These are phyloP conservation scores for Cercophora newfieldiana DNA, from an alignment of 495 filamentous ascomycete genomes.

Conservation along the genomic window DNA sequence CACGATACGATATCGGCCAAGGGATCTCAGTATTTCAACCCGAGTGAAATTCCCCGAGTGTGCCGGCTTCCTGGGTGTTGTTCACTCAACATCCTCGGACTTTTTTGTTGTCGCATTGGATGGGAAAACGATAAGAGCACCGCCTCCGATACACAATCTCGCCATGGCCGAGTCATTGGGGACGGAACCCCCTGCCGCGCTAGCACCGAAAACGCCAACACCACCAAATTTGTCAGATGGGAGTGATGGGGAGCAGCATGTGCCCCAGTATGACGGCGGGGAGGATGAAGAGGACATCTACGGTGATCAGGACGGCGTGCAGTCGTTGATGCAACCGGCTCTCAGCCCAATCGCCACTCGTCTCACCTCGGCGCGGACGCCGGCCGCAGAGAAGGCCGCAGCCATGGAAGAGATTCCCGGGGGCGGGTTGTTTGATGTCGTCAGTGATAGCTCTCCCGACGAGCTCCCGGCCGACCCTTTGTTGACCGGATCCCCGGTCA, in stretches of 20 bases:
- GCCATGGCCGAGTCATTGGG: background rate
- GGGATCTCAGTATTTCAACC: background rate
- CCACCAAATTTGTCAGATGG: background rate
- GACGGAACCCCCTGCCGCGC: background rate
- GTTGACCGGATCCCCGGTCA: constrained; percentile 17
- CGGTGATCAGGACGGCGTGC: constrained; percentile 55
- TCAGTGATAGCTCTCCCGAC: constrained; percentile 12
- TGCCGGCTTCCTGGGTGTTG: background rate
- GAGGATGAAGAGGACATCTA: constrained; percentile 32
- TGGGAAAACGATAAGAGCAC: background rate
- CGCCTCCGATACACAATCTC: background rate
- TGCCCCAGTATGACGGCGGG: background rate
- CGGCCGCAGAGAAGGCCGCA: constrained; percentile 72
- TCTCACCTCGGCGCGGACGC: constrained; percentile 68
- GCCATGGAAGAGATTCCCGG: constrained; percentile 60
- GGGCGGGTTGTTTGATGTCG: constrained; percentile 54
- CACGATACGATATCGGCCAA: background rate
- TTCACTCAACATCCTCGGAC: background rate
- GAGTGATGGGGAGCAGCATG: background rate
- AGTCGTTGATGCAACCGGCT: constrained; percentile 72
- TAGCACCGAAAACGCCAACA: background rate
- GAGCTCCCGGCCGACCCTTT: background rate
- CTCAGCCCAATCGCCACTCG: constrained; percentile 71
- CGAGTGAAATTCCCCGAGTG: background rate
- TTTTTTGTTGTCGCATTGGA: background rate